Evolutionary conservation across 768 basidiomycete genomes (phyloP).

Genomic region (Phaeolepiota aurea): DNA sequence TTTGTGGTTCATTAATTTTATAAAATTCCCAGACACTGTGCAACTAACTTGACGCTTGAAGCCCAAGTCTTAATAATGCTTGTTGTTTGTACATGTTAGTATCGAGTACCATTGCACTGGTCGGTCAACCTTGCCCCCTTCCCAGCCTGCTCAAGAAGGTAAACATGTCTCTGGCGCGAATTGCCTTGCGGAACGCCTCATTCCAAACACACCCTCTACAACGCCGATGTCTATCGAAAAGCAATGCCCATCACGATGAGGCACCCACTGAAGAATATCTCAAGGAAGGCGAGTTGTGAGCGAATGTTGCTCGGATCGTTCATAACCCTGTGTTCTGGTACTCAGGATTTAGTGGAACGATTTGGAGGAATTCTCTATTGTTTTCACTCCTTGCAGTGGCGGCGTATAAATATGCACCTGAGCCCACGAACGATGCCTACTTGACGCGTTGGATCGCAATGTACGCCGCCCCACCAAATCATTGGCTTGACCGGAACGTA

Average conservation of each 20-base stretch:
- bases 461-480: slow-evolving; percentile 42
- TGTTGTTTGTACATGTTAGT: background rate
- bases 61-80: background rate
- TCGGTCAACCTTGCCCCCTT: background rate
- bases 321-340: background rate
- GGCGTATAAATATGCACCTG: slow-evolving; percentile 64
- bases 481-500: slow-evolving; percentile 49
- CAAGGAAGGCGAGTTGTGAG: slow-evolving; percentile 43
- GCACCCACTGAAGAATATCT: slow-evolving; percentile 33
- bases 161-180: slow-evolving; percentile 37
- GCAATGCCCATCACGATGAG: slow-evolving; percentile 33
- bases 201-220: slow-evolving; percentile 20
- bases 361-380: slow-evolving; percentile 61
- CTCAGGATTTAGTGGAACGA: slow-evolving; percentile 52
- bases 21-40: background rate
- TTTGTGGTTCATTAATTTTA: background rate
- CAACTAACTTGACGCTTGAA: too few species aligned
- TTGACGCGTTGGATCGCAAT: slow-evolving; percentile 60
- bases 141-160: slow-evolving; percentile 1
- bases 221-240: slow-evolving; percentile 35
- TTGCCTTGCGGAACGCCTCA: slow-evolving; percentile 27
- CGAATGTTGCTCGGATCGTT: background rate
- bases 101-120: background rate
- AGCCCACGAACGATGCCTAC: slow-evolving; percentile 49
- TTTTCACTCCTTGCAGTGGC: slow-evolving; percentile 39